phyloP scores from a whole-genome alignment of 2,329 filamentous ascomycete species.

The Colletotrichum filicis region DNA sequence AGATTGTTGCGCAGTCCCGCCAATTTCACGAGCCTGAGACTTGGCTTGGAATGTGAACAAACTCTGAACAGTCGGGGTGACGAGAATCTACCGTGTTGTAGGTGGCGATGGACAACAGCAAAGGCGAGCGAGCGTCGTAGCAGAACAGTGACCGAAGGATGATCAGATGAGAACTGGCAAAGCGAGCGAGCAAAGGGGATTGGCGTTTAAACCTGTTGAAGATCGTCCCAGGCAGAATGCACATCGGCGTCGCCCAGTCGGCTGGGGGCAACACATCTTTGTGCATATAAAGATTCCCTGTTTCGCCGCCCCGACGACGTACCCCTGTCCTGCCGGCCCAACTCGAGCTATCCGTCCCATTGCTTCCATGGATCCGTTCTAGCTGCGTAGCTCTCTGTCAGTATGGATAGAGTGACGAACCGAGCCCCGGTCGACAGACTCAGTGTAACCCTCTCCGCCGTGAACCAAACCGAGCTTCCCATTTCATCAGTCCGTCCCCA shows the following conservation, averaged over 20 bases:
- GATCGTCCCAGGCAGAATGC: slow-evolving; percentile 32
- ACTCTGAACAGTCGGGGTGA: neutral
- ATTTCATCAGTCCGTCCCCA: slow-evolving; percentile 26
- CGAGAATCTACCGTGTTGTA: neutral
- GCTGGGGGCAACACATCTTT: slow-evolving; percentile 32
- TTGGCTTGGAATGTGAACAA: slow-evolving; percentile 21
- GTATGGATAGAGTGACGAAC: slow-evolving; percentile 9
- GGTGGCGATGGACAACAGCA: neutral
- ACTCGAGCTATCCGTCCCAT: slow-evolving; percentile 29
- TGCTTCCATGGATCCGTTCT: slow-evolving; percentile 16
- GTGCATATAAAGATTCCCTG: slow-evolving; percentile 34
- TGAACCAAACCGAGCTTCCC: slow-evolving; percentile 12
- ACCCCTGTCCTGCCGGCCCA: slow-evolving; percentile 31
- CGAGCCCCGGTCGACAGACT: slow-evolving; percentile 21
- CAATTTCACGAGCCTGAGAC: slow-evolving; percentile 23
- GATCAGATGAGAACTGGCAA: slow-evolving; percentile 9
- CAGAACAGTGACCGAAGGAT: neutral
- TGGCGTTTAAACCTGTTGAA: slow-evolving; percentile 36
- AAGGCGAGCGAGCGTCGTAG: slow-evolving; percentile 20
- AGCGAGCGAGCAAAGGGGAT: slow-evolving; percentile 25
- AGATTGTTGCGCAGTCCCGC: slow-evolving; percentile 8
- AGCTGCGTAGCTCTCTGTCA: neutral
- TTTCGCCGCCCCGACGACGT: slow-evolving; percentile 30
- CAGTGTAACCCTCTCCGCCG: slow-evolving; percentile 15
- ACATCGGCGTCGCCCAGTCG: slow-evolving; percentile 16